Evolutionary conservation across 129 eudicot species (phyloP).

Genomic region (Flaveria bidentis): DNA sequence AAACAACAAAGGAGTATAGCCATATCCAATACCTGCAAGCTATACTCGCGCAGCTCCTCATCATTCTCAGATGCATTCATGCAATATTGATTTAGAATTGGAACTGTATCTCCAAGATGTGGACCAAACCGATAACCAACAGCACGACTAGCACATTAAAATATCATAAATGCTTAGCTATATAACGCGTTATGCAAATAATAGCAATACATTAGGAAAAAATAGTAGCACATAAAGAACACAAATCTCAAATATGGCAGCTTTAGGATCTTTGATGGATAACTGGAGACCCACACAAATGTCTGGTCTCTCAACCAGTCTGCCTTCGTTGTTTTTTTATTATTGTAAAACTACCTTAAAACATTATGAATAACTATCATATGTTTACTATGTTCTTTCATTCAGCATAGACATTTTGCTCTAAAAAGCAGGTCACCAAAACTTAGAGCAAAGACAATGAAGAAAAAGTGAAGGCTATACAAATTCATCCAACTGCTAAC

Average conservation of each 20-base stretch:
- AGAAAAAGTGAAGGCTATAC: no score
- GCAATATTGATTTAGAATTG: slow-evolving; percentile 77
- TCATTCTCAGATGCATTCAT: slow-evolving; percentile 94
- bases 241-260: neutral
- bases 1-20: slow-evolving; percentile 9
- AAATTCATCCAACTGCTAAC: no score
- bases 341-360: no score
- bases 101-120: slow-evolving; percentile 95
- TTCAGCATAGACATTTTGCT: no score
- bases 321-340: no score
- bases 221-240: neutral
- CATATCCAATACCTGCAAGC: slow-evolving; percentile 74
- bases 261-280: neutral
- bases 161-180: neutral
- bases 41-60: slow-evolving; percentile 98
- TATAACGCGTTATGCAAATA: neutral
- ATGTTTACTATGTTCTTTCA: no score
- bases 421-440: no score
- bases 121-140: slow-evolving; percentile 99
- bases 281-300: no score
- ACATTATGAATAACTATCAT: no score
- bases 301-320: no score
- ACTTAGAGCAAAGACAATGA: no score
- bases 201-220: neutral
- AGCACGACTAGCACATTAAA: slow-evolving; percentile 63